Percentiles rank a stretch among this genome's conserved stretches.
Conservation (phyloP, 1,284 basidiomycete genomes). For the Flammula alnicola region DNA sequence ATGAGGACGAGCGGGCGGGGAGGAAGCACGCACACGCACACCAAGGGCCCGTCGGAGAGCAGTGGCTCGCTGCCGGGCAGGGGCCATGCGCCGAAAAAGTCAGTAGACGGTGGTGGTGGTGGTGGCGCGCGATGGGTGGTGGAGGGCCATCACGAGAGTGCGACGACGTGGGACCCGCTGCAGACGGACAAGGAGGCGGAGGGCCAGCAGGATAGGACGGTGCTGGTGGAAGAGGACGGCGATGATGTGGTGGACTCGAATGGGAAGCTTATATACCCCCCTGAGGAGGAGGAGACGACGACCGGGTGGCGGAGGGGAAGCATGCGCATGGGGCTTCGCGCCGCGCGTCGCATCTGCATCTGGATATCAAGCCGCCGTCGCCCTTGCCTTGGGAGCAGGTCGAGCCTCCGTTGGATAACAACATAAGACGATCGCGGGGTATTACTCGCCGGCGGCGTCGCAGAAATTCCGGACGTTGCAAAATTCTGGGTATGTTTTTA, state of each 20-base stretch:
- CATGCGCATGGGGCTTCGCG: slow-evolving; percentile 10
- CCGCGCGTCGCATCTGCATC: slow-evolving; percentile 37
- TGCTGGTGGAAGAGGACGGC: slow-evolving; percentile 23
- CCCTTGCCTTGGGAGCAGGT: slow-evolving; percentile 66
- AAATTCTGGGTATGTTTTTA: slow-evolving; percentile 32
- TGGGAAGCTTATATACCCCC: slow-evolving; percentile 30
- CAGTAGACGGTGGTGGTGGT: background rate
- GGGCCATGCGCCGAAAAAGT: slow-evolving; percentile 5
- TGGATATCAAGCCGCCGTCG: slow-evolving; percentile 46
- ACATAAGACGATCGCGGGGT: slow-evolving; percentile 36
- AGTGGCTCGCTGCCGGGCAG: slow-evolving; percentile 15
- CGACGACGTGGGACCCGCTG: slow-evolving; percentile 19
- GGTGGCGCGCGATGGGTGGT: background rate
- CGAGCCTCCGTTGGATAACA: slow-evolving; percentile 49
- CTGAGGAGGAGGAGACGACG: slow-evolving; percentile 27
- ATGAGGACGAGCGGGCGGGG: slow-evolving; percentile 10
- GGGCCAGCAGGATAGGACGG: slow-evolving; percentile 16
- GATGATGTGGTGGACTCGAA: slow-evolving; percentile 30
- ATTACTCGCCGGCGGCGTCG: slow-evolving; percentile 40
- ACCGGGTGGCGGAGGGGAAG: slow-evolving; percentile 11
- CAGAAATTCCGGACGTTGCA: slow-evolving; percentile 40
- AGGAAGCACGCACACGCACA: slow-evolving; percentile 10
- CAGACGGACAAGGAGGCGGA: slow-evolving; percentile 8
- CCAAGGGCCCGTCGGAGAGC: slow-evolving; percentile 18
- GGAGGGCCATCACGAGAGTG: slow-evolving; percentile 4